Evolutionary conservation across 306 rosid species (phyloP).

Genomic region (Gastrolobium bilobum): DNA sequence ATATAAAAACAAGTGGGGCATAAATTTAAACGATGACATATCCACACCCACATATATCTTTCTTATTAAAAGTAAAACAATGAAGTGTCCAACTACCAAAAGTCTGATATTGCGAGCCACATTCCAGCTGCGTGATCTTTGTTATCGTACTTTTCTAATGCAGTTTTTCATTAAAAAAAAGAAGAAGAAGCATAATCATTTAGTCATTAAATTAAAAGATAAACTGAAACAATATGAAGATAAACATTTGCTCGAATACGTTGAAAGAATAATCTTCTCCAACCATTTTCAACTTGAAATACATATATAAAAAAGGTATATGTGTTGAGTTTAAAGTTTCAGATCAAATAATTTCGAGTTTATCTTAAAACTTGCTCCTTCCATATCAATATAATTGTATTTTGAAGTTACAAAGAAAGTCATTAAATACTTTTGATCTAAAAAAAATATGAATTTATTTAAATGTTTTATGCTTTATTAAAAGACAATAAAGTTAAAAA

Average conservation of each 20-base stretch:
- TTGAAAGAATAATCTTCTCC: not conserved
- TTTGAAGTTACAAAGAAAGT: no score
- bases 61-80: not conserved
- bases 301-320: not conserved
- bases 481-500: no score
- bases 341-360: not conserved
- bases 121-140: slow-evolving; percentile 39
- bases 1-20: not conserved
- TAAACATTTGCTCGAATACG: not conserved
- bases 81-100: slow-evolving; percentile 27
- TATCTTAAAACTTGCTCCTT: no score
- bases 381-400: no score
- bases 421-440: no score
- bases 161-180: not conserved
- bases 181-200: not conserved
- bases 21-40: slow-evolving; percentile 29
- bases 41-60: slow-evolving; percentile 20
- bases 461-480: no score
- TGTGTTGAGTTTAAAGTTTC: not conserved
- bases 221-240: not conserved
- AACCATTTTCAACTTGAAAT: slow-evolving; percentile 9
- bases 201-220: not conserved
- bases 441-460: no score
- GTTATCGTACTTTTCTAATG: not conserved
- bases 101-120: slow-evolving; percentile 37